Conservation (phyloP, 2,329 filamentous ascomycete genomes). For the Penicillium sp. region DNA sequence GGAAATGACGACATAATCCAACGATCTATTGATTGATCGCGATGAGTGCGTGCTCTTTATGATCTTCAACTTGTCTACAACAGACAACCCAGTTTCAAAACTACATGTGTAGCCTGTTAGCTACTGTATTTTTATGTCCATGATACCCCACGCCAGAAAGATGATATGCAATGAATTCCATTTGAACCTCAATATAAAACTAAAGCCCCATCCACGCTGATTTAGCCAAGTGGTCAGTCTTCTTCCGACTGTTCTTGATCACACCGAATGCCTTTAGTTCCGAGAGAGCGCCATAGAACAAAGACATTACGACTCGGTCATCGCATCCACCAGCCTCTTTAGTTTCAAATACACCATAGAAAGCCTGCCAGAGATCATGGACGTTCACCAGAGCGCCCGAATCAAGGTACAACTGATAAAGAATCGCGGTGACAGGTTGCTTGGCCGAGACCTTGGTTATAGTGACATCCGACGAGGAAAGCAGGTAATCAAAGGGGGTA, state of each 20-base stretch:
- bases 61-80: neutral
- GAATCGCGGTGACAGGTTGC: conserved; percentile 59
- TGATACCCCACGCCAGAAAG: conserved; percentile 34
- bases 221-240: conserved; percentile 88
- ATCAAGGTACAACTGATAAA: conserved; percentile 65
- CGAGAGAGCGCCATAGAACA: conserved; percentile 82
- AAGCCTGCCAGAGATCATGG: conserved; percentile 62
- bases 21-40: conserved; percentile 39
- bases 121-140: conserved; percentile 20
- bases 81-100: neutral
- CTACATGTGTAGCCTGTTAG: neutral
- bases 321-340: conserved; percentile 33
- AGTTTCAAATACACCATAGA: conserved; percentile 53
- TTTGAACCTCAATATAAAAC: conserved; percentile 10
- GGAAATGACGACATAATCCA: conserved; percentile 78
- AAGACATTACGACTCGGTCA: conserved; percentile 54
- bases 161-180: conserved; percentile 13
- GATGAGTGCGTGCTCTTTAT: neutral
- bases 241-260: conserved; percentile 85
- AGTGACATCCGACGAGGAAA: conserved; percentile 46
- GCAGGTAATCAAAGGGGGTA: conserved; percentile 61
- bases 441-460: conserved; percentile 47
- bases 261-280: conserved; percentile 85
- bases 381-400: conserved; percentile 62
- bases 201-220: conserved; percentile 69